Evolutionary conservation across 148 eudicot species (phyloP).

Genomic region (Talinum fruticosum): DNA sequence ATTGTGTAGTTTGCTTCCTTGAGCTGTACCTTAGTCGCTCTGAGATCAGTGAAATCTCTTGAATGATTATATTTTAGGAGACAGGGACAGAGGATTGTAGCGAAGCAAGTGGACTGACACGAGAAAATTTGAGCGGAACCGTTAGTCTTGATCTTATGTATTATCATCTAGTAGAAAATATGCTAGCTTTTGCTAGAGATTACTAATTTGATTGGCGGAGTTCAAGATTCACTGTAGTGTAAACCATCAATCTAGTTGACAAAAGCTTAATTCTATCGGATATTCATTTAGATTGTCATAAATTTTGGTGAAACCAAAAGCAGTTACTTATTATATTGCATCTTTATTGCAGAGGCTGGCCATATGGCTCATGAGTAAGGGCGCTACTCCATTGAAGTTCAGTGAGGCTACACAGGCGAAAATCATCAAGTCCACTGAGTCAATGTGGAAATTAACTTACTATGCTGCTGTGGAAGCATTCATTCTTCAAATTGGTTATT

Average conservation of each 20-base stretch:
- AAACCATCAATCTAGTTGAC: no score
- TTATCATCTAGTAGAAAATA: no score
- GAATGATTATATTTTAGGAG: no score
- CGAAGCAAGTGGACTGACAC: no score
- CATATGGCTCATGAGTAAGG: constrained; percentile 50
- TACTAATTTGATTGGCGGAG: no score
- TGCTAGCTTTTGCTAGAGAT: neutral
- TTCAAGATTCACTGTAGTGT: no score
- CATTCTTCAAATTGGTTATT: constrained; percentile 42
- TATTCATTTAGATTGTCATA: neutral
- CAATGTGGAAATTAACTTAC: constrained; percentile 92
- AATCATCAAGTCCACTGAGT: constrained; percentile 72
- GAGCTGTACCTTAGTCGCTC: no score
- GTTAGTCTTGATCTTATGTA: no score
- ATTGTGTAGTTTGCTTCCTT: no score
- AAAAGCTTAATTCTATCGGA: neutral
- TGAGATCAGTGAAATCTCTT: no score
- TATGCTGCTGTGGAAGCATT: constrained; percentile 68
- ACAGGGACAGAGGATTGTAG: no score
- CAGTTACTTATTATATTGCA: constrained; percentile 1
- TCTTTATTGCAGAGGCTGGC: constrained; percentile 57
- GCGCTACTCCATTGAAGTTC: constrained; percentile 39
- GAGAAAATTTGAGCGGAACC: no score
- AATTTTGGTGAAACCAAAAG: neutral
- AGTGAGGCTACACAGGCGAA: constrained; percentile 47